A percentile compares a stretch with the other conserved stretches of the same genome.
These are phyloP conservation scores for Alternaria conjuncta DNA, from an alignment of 2,329 filamentous ascomycete species.

Conservation along the genomic window DNA sequence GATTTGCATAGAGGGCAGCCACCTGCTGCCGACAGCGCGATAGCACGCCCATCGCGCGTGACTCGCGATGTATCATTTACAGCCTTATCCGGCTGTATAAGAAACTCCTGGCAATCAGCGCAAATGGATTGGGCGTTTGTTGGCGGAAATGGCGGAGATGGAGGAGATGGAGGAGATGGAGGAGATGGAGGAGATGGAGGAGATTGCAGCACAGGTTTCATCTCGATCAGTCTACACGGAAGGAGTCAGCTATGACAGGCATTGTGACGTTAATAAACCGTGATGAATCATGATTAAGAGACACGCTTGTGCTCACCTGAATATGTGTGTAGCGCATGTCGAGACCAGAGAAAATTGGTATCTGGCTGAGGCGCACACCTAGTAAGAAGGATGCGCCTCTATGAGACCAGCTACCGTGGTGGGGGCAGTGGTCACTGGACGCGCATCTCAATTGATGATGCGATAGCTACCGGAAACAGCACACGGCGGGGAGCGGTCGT, in stretches of 20 bases:
- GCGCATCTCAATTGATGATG: no score
- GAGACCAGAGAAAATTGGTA: accelerated
- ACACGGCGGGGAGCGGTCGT: background rate
- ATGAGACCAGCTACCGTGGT: background rate
- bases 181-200: no score
- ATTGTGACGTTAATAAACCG: no score
- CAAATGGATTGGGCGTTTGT: background rate
- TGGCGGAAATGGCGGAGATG: no score
- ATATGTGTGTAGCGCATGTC: no score
- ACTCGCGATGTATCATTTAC: no score
- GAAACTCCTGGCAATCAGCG: background rate
- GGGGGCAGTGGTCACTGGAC: background rate
- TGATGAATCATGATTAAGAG: no score
- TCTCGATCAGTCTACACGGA: accelerated
- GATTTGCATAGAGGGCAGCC: background rate
- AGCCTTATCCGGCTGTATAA: background rate
- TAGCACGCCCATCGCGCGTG: background rate
- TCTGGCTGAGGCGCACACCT: no score
- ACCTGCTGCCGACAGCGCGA: background rate
- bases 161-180: no score
- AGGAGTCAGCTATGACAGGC: no score
- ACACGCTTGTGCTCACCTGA: accelerated
- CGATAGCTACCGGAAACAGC: background rate
- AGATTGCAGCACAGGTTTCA: accelerated
- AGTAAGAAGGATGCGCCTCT: background rate